phyloP scores from a whole-genome alignment of 1,284 basidiomycete genomes.

The Sanguinoderma infundibulare region DNA sequence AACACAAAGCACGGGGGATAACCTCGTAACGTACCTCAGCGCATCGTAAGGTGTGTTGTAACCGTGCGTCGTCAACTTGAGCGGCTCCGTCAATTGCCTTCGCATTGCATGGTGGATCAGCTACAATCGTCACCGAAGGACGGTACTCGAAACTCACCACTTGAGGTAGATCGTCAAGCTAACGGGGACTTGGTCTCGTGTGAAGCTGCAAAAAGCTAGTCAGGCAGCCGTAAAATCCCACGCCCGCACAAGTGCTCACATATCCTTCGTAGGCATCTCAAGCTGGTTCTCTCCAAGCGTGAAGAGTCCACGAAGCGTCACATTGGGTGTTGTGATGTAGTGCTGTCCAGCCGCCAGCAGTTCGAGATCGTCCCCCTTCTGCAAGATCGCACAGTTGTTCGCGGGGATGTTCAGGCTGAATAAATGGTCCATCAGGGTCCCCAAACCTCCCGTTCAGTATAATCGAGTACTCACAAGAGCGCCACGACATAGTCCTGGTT shows the following conservation, averaged over 20 bases:
- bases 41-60: conserved; percentile 84
- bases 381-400: conserved; percentile 82
- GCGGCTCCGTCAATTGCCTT: conserved; percentile 72
- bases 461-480: conserved; percentile 57
- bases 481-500: conserved; percentile 74
- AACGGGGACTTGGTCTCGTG: conserved; percentile 83
- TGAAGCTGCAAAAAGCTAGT: conserved; percentile 53
- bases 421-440: neutral
- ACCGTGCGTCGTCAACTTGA: conserved; percentile 79
- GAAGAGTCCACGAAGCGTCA: conserved; percentile 77
- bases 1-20: neutral
- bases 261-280: conserved; percentile 85
- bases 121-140: neutral
- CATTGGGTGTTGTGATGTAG: conserved; percentile 79
- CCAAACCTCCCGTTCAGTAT: neutral
- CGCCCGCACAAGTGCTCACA: conserved; percentile 47
- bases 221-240: conserved; percentile 2
- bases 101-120: neutral
- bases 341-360: conserved; percentile 79
- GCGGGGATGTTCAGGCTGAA: conserved; percentile 78
- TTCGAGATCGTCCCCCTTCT: conserved; percentile 79
- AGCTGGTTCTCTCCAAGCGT: conserved; percentile 81
- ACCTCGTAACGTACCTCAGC: conserved; percentile 41
- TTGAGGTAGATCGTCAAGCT: conserved; percentile 82
- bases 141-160: conserved; percentile 46